phyloP scores from a whole-genome alignment of 768 basidiomycete genomes.

The Amanita brunnescens region DNA sequence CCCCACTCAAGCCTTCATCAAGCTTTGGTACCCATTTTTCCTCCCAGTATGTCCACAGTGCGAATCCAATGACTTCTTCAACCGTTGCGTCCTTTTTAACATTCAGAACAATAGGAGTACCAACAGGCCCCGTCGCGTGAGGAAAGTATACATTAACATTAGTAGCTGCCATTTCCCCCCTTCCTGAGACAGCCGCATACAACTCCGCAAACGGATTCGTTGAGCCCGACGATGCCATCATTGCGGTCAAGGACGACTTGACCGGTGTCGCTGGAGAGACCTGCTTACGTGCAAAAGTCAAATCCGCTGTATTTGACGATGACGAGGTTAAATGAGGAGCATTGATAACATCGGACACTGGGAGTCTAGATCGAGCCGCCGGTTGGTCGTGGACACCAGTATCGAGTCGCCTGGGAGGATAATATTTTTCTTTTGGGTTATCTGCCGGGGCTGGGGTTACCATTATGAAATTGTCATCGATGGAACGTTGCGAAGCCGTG shows the following conservation, averaged over 20 bases:
- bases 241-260: slow-evolving; percentile 62
- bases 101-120: slow-evolving; percentile 59
- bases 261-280: slow-evolving; percentile 34
- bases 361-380: background rate
- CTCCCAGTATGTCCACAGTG: slow-evolving; percentile 91
- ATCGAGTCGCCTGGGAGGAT: slow-evolving; percentile 9
- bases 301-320: slow-evolving; percentile 12
- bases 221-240: slow-evolving; percentile 60
- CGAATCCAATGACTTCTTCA: slow-evolving; percentile 93
- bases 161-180: slow-evolving; percentile 53
- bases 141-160: slow-evolving; percentile 82
- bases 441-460: slow-evolving; percentile 29
- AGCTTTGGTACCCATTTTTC: slow-evolving; percentile 73
- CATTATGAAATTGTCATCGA: slow-evolving; percentile 48
- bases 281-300: slow-evolving; percentile 45
- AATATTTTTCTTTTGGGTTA: slow-evolving; percentile 13
- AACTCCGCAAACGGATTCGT: slow-evolving; percentile 84
- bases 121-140: slow-evolving; percentile 51
- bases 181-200: slow-evolving; percentile 80
- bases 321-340: slow-evolving; percentile 13
- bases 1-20: slow-evolving; percentile 52
- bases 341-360: background rate
- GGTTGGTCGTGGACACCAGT: slow-evolving; percentile 10
- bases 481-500: slow-evolving; percentile 18
- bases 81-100: slow-evolving; percentile 85